Evolutionary conservation across 306 rosid species (phyloP).

Genomic region (Comarum palustre): DNA sequence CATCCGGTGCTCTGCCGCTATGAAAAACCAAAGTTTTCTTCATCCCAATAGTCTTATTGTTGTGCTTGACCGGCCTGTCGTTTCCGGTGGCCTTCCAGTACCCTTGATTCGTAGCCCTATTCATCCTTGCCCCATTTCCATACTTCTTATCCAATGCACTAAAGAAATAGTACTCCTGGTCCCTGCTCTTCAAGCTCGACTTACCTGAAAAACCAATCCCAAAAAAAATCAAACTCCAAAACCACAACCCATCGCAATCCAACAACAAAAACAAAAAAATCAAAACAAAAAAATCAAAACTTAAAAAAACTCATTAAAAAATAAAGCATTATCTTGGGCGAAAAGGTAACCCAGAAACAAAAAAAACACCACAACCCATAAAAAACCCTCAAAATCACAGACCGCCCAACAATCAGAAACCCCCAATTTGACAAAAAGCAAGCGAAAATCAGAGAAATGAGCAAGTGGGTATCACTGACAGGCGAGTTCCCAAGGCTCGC

Average conservation of each 20-base stretch:
- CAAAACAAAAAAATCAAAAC: neutral
- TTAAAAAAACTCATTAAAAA: neutral
- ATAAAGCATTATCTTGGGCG: slow-evolving; percentile 7
- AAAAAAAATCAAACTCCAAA: slow-evolving; percentile 16
- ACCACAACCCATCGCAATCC: neutral
- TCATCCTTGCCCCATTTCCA: slow-evolving; percentile 99
- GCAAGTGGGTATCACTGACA: slow-evolving; percentile 36
- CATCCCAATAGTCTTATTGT: slow-evolving; percentile 57
- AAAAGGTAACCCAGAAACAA: slow-evolving; percentile 14
- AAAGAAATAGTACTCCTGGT: slow-evolving; percentile 96
- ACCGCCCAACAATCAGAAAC: neutral
- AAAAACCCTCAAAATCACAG: neutral
- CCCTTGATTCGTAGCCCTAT: slow-evolving; percentile 83
- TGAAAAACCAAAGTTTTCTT: slow-evolving; percentile 97
- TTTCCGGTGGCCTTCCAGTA: slow-evolving; percentile 99
- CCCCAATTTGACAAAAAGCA: slow-evolving; percentile 12
- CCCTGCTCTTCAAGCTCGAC: slow-evolving; percentile 96
- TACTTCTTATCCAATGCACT: slow-evolving; percentile 96
- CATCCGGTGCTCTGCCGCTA: slow-evolving; percentile 94
- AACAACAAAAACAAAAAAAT: neutral
- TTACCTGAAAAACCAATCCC: slow-evolving; percentile 48
- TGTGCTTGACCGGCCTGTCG: slow-evolving; percentile 78
- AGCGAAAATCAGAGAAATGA: neutral
- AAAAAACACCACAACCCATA: neutral
- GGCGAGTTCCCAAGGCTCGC: slow-evolving; percentile 98